Base-by-base conservation (phyloP, 768 basidiomycete genomes). In the Coprinopsis cinerea region DNA sequence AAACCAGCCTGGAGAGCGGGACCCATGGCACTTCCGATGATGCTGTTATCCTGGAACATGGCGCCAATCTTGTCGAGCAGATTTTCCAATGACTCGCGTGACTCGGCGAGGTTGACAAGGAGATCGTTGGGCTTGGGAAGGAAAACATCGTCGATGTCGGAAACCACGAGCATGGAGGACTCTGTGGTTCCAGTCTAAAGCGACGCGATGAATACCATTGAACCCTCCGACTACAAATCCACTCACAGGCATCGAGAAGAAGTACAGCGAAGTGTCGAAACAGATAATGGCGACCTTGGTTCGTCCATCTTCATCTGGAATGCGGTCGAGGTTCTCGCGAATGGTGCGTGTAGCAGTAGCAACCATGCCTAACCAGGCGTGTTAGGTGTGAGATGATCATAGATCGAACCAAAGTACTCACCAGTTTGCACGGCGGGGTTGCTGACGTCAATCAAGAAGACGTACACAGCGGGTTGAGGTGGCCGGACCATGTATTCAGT, bases 401-500 rank as follows among this genome's bases (percentile, higher is more conserved):
- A 47, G 34, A 27, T 10, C 11, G 13, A 26, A 25, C 5, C 3
- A 26, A 22, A 28, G 15, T 15, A 58, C 76, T 52, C 55, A 88
- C 88, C 89, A 37, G 90, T 90, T 68, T 92, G 88, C 37, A 99
- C 79, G 25, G 95, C 94, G 32, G 83, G 66, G 61, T 95, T 90
- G 61, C 91, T 92, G 56, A 98, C 93, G 61, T 99, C 96, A 67
- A 99, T 89, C 63, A 98, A 79, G 76, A 98, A 96, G 49, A 95
- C 79, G 66, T 95, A 98, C 46, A 96, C 92, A 15, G 94, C 92
- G 4, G 96, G 92, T 66, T 98, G 96, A 46, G 96, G 96, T 4
- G 96, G 87, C 55, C 96, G 88, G 62, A 94, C 95, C 96, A 98
- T 98, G 68, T 99, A 99, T 69, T 99, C 96, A 0, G 93, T 95